These are phyloP conservation scores for Aspergillus piperis DNA, from an alignment of 2,329 filamentous ascomycete genomes.

Conservation along the genomic window DNA sequence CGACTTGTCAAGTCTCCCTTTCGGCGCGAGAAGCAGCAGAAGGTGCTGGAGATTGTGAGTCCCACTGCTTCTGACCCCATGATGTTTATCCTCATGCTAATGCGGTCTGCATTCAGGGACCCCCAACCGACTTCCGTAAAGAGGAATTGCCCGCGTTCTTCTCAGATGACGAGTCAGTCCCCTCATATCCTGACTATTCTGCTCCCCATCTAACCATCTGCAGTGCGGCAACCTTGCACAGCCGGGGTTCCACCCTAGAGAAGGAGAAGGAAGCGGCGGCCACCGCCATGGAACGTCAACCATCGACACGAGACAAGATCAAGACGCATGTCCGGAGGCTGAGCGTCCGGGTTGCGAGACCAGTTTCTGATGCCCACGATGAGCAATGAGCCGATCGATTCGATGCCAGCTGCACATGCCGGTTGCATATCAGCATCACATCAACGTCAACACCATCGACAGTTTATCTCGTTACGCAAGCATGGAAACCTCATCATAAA, in stretches of 20 bases:
- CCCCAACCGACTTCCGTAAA: slow-evolving; percentile 47
- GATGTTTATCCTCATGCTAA: background rate
- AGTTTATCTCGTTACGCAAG: background rate
- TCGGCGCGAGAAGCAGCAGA: slow-evolving; percentile 29
- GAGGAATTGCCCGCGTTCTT: slow-evolving; percentile 44
- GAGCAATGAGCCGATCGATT: slow-evolving; percentile 15
- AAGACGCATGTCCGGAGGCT: slow-evolving; percentile 32
- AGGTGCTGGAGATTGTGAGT: slow-evolving; percentile 40
- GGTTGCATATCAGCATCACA: background rate
- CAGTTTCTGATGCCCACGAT: slow-evolving; percentile 20
- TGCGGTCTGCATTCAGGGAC: slow-evolving; percentile 31
- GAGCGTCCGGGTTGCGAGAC: slow-evolving; percentile 29
- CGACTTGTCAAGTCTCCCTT: slow-evolving; percentile 39
- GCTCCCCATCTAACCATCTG: slow-evolving; percentile 29
- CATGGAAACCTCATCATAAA: background rate
- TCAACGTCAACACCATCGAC: background rate
- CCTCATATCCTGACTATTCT: slow-evolving; percentile 15
- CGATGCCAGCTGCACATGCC: background rate
- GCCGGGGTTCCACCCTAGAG: slow-evolving; percentile 26
- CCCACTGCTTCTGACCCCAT: background rate
- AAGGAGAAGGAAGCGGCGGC: slow-evolving; percentile 32
- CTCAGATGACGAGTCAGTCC: slow-evolving; percentile 42
- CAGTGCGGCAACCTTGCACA: slow-evolving; percentile 39
- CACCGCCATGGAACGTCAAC: slow-evolving; percentile 27
- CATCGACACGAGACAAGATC: slow-evolving; percentile 32